Conservation (phyloP, 1,284 basidiomycete species). For the Sanghuangporus baumii region DNA sequence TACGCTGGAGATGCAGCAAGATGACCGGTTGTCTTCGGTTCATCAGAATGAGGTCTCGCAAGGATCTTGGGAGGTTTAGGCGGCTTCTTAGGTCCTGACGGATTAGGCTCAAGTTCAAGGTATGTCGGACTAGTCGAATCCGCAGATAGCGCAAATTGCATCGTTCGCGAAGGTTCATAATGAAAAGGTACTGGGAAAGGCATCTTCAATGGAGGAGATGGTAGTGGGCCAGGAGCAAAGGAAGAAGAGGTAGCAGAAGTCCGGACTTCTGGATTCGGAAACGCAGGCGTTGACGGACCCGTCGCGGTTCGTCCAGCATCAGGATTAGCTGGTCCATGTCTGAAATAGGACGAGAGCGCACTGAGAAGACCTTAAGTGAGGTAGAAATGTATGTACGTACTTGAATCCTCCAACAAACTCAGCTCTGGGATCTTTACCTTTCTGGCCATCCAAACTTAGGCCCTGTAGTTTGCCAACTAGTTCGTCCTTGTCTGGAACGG, state of each 20-base stretch:
- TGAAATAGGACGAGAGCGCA: not conserved
- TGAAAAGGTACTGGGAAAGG: conserved; percentile 35
- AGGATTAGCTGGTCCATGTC: conserved; percentile 11
- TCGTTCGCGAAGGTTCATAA: conserved; percentile 44
- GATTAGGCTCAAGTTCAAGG: conserved; percentile 12
- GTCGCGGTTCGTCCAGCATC: not conserved
- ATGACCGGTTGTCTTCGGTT: not conserved
- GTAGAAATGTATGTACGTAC: not conserved
- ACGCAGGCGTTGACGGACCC: conserved; percentile 8
- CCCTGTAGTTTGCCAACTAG: not conserved
- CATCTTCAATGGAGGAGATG: conserved; percentile 29
- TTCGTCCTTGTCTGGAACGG: conserved; percentile 10
- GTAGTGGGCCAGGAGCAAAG: conserved; percentile 25
- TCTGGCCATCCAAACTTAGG: not conserved
- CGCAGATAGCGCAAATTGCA: conserved; percentile 48
- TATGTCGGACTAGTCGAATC: conserved; percentile 7
- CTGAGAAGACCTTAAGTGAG: not conserved
- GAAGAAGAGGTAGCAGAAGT: not conserved
- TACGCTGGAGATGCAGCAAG: not conserved
- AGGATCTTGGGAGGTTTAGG: conserved; percentile 17
- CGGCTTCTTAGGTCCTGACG: not conserved
- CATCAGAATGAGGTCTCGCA: conserved; percentile 7
- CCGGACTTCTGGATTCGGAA: conserved; percentile 1
- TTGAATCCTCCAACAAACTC: conserved; percentile 17
- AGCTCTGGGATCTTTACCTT: not conserved